Evolutionary conservation across 306 rosid genomes (phyloP).

Genomic region (Lathyrus tuberosus): DNA sequence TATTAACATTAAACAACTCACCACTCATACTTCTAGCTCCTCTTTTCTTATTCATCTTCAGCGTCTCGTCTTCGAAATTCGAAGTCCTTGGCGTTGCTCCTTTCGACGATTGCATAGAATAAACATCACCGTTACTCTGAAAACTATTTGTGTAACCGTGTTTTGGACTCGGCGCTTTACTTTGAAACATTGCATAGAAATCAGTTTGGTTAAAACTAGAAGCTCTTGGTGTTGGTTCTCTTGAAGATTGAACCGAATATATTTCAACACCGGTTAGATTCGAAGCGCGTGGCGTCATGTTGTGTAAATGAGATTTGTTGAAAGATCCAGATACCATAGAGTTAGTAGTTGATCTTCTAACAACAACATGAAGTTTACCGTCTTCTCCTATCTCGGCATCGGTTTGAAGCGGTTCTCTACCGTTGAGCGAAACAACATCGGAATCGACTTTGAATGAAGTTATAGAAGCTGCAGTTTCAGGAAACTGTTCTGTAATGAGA

Average conservation of each 20-base stretch:
- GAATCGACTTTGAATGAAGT: conserved; percentile 77
- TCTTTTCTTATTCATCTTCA: conserved; percentile 61
- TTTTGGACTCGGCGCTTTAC: conserved; percentile 87
- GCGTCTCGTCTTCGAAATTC: conserved; percentile 77
- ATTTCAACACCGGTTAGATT: conserved; percentile 89
- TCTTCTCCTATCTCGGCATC: conserved; percentile 89
- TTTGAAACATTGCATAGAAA: conserved; percentile 81
- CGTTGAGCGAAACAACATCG: conserved; percentile 79
- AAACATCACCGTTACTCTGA: conserved; percentile 53
- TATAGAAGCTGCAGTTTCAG: conserved; percentile 82
- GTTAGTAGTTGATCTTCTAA: conserved; percentile 63
- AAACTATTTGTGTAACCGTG: conserved; percentile 59
- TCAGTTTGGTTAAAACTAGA: conserved; percentile 88
- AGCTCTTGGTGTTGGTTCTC: conserved; percentile 86
- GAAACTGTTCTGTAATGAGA: conserved; percentile 78
- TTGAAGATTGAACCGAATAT: conserved; percentile 81
- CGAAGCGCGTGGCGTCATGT: conserved; percentile 81
- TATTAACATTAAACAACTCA: conserved; percentile 54
- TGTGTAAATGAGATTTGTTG: conserved; percentile 69
- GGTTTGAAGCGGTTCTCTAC: conserved; percentile 65
- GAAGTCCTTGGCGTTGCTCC: conserved; percentile 86
- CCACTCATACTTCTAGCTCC: conserved; percentile 86
- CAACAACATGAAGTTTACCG: conserved; percentile 83
- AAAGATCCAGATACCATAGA: conserved; percentile 76
- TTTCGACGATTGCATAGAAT: conserved; percentile 75